Evolutionary conservation across 306 rosid species (phyloP).

Genomic region (Malus orientalis): DNA sequence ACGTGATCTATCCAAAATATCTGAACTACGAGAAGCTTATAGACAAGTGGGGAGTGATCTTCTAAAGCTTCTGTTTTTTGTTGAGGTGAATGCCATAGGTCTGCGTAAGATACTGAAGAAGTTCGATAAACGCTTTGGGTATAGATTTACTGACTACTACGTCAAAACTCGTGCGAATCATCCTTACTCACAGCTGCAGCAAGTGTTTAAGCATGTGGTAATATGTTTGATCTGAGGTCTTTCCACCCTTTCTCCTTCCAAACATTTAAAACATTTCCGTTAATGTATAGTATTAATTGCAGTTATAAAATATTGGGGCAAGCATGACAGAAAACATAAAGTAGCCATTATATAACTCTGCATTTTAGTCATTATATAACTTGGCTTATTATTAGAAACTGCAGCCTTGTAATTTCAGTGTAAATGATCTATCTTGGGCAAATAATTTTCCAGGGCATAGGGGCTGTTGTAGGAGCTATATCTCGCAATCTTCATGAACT

Average conservation of each 20-base stretch:
- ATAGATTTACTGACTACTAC: conserved; percentile 82
- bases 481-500: conserved; percentile 98
- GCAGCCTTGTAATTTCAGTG: neutral
- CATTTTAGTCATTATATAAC: neutral
- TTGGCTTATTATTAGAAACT: conserved; percentile 2
- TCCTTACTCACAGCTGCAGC: conserved; percentile 97
- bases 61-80: conserved; percentile 74
- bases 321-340: neutral
- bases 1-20: conserved; percentile 70
- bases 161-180: conserved; percentile 97
- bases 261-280: neutral
- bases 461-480: conserved; percentile 98
- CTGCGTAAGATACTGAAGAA: conserved; percentile 97
- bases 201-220: conserved; percentile 99
- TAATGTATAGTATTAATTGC: neutral
- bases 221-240: conserved; percentile 26
- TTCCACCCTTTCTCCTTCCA: neutral
- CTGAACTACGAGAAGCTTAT: conserved; percentile 71
- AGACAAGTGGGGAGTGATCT: conserved; percentile 77
- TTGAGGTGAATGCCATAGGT: conserved; percentile 91
- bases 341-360: neutral
- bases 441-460: conserved; percentile 59
- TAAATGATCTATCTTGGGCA: conserved; percentile 19
- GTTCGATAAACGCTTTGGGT: conserved; percentile 94
- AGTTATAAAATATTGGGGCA: neutral